A percentile compares a stretch with the other conserved stretches of the same genome.
These are phyloP conservation scores for Ascochyta lentis DNA, from an alignment of 2,329 filamentous ascomycete species.

Conservation along the genomic window DNA sequence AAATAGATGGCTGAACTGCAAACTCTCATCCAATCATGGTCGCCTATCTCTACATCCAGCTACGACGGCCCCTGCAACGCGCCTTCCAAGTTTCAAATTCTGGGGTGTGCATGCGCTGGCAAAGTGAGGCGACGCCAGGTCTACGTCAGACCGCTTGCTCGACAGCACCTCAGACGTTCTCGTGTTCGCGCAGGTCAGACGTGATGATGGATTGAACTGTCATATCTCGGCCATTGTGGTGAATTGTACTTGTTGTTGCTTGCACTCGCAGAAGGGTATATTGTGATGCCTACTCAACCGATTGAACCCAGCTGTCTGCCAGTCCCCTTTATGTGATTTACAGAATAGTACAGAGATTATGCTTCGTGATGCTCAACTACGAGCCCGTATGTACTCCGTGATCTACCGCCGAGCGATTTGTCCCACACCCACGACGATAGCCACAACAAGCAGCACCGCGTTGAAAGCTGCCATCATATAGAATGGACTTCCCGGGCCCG, in stretches of 20 bases:
- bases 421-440: conserved; percentile 26
- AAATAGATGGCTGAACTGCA: conserved; percentile 30
- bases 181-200: too few species aligned
- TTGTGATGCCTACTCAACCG: background rate
- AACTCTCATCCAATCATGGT: conserved; percentile 24
- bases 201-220: too few species aligned
- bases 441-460: conserved; percentile 67
- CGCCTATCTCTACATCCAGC: conserved; percentile 4
- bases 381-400: conserved; percentile 1
- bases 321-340: background rate
- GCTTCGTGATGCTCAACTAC: background rate
- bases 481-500: conserved; percentile 80
- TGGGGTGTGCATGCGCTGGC: conserved; percentile 13
- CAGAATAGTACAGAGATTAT: background rate
- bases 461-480: conserved; percentile 95
- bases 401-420: conserved; percentile 17
- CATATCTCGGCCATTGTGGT: background rate
- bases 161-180: background rate
- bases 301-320: too few species aligned
- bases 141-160: conserved; percentile 19
- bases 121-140: conserved; percentile 9
- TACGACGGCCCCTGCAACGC: conserved; percentile 11
- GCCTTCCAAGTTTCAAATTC: conserved; percentile 16
- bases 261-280: background rate
- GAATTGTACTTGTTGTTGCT: background rate